Percentiles rank a stretch among this genome's conserved stretches.
Conservation (phyloP, 1,284 basidiomycete species). For the Spongispora temasekensis region DNA sequence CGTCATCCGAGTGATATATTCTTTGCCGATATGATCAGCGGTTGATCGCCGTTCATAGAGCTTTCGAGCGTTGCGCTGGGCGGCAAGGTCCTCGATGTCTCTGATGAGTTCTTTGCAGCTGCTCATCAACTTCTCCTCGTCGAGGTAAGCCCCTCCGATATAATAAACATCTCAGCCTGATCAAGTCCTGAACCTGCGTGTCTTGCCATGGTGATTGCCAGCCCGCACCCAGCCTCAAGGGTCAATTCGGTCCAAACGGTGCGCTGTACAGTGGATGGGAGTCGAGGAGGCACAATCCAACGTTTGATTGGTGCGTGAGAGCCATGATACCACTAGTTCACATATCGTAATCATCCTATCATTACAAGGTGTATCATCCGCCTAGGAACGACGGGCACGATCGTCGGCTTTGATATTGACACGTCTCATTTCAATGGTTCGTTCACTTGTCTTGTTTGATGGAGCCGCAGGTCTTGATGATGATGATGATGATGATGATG, state of each 20-base stretch:
- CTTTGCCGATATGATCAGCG: not conserved
- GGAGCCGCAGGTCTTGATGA: not conserved
- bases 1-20: too few species aligned
- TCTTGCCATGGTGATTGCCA: constrained; percentile 30
- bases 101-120: constrained; percentile 96
- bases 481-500: not conserved
- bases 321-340: not conserved
- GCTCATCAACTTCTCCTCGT: constrained; percentile 84
- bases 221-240: constrained; percentile 84
- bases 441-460: not conserved
- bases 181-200: not conserved
- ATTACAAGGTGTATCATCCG: constrained; percentile 89
- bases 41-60: constrained; percentile 51
- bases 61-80: constrained; percentile 89
- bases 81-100: constrained; percentile 73
- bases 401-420: constrained; percentile 93
- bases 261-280: constrained; percentile 98
- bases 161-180: not conserved
- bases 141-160: constrained; percentile 52
- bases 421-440: constrained; percentile 93
- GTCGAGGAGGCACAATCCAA: constrained; percentile 83
- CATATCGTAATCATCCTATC: too few species aligned
- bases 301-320: constrained; percentile 80
- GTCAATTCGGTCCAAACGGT: constrained; percentile 95
- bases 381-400: constrained; percentile 77